phyloP scores from a whole-genome alignment of 805 yeast genomes.

The Limtongozyma cylindracea region DNA sequence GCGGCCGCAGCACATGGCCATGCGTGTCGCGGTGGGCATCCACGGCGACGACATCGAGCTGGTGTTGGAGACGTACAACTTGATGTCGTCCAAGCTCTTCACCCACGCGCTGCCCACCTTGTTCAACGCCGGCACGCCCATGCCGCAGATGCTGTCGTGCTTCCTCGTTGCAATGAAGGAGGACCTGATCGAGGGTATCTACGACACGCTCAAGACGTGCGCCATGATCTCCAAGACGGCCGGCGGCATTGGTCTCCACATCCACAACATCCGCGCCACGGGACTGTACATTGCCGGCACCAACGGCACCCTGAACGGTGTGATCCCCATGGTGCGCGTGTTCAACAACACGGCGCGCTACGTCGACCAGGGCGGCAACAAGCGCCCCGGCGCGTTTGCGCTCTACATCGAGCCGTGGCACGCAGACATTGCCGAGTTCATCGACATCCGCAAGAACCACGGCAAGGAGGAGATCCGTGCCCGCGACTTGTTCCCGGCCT shows the following conservation, averaged over 20 bases:
- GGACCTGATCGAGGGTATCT: slow-evolving; percentile 37
- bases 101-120: slow-evolving; percentile 39
- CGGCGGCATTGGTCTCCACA: slow-evolving; percentile 38
- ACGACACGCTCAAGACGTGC: slow-evolving; percentile 32
- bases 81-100: slow-evolving; percentile 32
- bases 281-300: slow-evolving; percentile 40
- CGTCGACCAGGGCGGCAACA: slow-evolving; percentile 42
- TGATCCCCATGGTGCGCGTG: slow-evolving; percentile 38
- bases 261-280: slow-evolving; percentile 30
- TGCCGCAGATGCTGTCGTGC: slow-evolving; percentile 35
- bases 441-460: slow-evolving; percentile 34
- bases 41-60: slow-evolving; percentile 26
- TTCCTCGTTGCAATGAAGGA: slow-evolving; percentile 39
- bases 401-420: slow-evolving; percentile 41
- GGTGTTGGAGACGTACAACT: slow-evolving; percentile 28
- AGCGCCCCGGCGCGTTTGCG: slow-evolving; percentile 42
- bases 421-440: slow-evolving; percentile 28
- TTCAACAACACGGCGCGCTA: slow-evolving; percentile 38
- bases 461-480: slow-evolving; percentile 42
- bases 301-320: slow-evolving; percentile 36
- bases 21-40: slow-evolving; percentile 38
- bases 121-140: slow-evolving; percentile 36
- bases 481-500: slow-evolving; percentile 34
- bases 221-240: slow-evolving; percentile 38
- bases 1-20: slow-evolving; percentile 33